Evolutionary conservation across 2,329 filamentous ascomycete genomes (phyloP), one percentile per base, ranked within the genome.

Genomic region (Cladosporium cucumerinum): DNA sequence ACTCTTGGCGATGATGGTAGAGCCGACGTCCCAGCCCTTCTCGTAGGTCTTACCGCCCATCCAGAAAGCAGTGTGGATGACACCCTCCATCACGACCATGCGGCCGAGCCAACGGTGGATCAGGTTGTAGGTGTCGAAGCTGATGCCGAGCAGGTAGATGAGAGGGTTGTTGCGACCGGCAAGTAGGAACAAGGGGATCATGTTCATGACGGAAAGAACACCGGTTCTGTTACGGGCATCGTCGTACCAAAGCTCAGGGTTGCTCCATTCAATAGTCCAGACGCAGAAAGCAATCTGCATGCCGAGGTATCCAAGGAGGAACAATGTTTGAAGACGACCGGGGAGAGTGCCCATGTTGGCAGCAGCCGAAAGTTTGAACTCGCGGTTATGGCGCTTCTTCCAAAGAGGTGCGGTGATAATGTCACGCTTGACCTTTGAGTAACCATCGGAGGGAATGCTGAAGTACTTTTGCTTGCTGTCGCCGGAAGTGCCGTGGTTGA

Each of bases 121-220:
- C 67, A 94, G 78, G 79, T 93, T 94, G 82, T 91, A 93, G 0
- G 89, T 92, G 76, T 94, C 90, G 76, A 93, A 94, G 4, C 89
- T 91, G 68, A 93, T 87, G 67, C 87, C 87, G 61, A 91, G 82
- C 69, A 90, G 80, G 66, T 82, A 82, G 73, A 93, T 92, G 69
- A 94, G 81, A 25, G 89, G 89, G 78, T 93, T 93, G 80, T 93
- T 93, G 71, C 90, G 84, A 49, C 88, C 87, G 55, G 89, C 89
- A 75, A 93, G 82, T 58, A 93, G 76, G 77, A 93, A 90, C 4
- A 93, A 80, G 1, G 91, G 90, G 66, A 89, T 82, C 90, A 93
- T 91, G 80, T 94, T 94, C 75, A 91, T 85, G 49, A 87, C 85
- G 7, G 89, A 79, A 67, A 94, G 81, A 55, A 88, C 82, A 68